Percentiles rank a stretch among this genome's conserved stretches.
These are phyloP conservation scores for Naganishia sp. DNA, from an alignment of 1,284 basidiomycete genomes.

Conservation along the genomic window DNA sequence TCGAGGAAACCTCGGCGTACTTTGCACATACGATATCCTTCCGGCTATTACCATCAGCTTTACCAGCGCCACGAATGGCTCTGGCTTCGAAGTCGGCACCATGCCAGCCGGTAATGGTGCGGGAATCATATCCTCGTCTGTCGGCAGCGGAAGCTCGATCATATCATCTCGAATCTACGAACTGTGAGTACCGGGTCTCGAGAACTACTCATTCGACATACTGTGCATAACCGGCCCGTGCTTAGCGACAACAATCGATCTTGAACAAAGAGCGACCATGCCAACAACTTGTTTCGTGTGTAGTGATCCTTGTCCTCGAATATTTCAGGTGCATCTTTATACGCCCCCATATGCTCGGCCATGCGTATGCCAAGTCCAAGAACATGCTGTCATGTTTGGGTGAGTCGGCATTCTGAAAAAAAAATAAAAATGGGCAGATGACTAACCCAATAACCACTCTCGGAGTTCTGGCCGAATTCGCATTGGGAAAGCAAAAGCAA, in stretches of 20 bases:
- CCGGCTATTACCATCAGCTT: constrained; percentile 56
- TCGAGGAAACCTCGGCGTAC: too few species aligned
- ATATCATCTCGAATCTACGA: constrained; percentile 54
- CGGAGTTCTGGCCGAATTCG: constrained; percentile 55
- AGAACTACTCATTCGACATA: not conserved
- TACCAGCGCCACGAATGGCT: constrained; percentile 53
- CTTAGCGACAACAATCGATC: constrained; percentile 55
- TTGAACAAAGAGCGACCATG: constrained; percentile 55
- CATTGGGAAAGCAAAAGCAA: constrained; percentile 54
- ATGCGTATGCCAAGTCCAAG: constrained; percentile 55
- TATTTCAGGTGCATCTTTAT: constrained; percentile 52
- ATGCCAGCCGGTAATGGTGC: constrained; percentile 44
- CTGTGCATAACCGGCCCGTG: constrained; percentile 40
- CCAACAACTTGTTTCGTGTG: constrained; percentile 50
- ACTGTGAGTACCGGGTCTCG: constrained; percentile 17
- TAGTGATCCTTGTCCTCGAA: constrained; percentile 54
- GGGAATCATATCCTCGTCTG: constrained; percentile 53
- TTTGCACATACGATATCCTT: constrained; percentile 42
- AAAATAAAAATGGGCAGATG: too few species aligned
- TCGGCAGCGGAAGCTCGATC: constrained; percentile 55
- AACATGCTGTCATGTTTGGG: constrained; percentile 19
- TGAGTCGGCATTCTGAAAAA: too few species aligned
- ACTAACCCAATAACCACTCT: constrained; percentile 54
- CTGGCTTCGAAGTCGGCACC: constrained; percentile 40
- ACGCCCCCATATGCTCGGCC: constrained; percentile 56